These are phyloP conservation scores for Aspergillus funiculosus DNA, from an alignment of 495 filamentous ascomycete genomes.

Conservation along the genomic window DNA sequence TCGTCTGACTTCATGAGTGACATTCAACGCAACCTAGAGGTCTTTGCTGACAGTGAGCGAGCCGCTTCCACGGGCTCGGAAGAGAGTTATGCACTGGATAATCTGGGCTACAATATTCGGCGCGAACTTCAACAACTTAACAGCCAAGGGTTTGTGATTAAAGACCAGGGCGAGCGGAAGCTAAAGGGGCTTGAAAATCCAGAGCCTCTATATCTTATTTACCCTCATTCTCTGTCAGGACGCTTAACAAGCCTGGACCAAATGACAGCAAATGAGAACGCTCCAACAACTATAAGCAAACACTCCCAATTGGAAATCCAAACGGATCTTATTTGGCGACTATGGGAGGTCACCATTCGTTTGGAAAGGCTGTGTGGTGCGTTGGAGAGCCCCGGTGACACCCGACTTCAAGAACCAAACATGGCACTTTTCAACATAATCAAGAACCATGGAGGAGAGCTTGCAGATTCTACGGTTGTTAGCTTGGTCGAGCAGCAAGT, in stretches of 20 bases:
- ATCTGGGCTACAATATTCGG: slow-evolving; percentile 60
- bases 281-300: slow-evolving; percentile 40
- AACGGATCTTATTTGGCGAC: slow-evolving; percentile 74
- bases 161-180: slow-evolving; percentile 88
- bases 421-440: slow-evolving; percentile 76
- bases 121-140: slow-evolving; percentile 81
- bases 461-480: slow-evolving; percentile 77
- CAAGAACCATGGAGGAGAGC: slow-evolving; percentile 74
- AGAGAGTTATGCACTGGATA: slow-evolving; percentile 62
- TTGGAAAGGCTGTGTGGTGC: slow-evolving; percentile 88
- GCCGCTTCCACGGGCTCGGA: slow-evolving; percentile 61
- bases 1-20: slow-evolving; percentile 95
- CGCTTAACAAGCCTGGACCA: slow-evolving; percentile 60
- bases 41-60: slow-evolving; percentile 71
- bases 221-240: slow-evolving; percentile 80
- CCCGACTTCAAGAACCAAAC: slow-evolving; percentile 63
- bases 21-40: slow-evolving; percentile 84
- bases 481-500: slow-evolving; percentile 92
- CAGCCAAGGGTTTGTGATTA: slow-evolving; percentile 92
- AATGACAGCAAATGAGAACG: slow-evolving; percentile 27
- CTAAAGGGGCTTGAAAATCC: slow-evolving; percentile 97
- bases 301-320: slow-evolving; percentile 64
- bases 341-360: slow-evolving; percentile 85
- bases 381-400: slow-evolving; percentile 58
- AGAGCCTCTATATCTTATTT: slow-evolving; percentile 89